phyloP scores from a whole-genome alignment of 2,329 filamentous ascomycete genomes.

The Alternaria solani region DNA sequence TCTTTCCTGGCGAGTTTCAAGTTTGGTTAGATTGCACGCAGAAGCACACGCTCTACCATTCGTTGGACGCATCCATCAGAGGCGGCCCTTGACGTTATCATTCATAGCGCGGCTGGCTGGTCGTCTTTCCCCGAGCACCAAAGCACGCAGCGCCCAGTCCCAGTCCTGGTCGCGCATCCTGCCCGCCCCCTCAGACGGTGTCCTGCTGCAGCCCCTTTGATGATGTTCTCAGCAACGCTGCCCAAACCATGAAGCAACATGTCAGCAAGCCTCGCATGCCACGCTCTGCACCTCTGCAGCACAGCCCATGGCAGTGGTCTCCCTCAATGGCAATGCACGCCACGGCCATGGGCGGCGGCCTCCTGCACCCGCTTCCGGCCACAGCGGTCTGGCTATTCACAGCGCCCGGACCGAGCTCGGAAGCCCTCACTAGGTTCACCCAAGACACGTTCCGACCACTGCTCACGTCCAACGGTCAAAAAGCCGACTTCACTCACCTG shows the following conservation, averaged over 20 bases:
- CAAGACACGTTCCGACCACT: neutral
- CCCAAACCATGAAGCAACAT: neutral
- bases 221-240: conserved; percentile 13
- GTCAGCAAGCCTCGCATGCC: conserved; percentile 8
- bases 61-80: conserved; percentile 29
- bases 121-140: conserved; percentile 18
- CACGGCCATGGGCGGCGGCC: conserved; percentile 13
- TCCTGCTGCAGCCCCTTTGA: conserved; percentile 11
- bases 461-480: neutral
- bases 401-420: conserved; percentile 11
- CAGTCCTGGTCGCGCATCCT: conserved; percentile 20
- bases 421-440: neutral
- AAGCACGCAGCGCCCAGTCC: conserved; percentile 19
- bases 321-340: conserved; percentile 8
- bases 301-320: conserved; percentile 4
- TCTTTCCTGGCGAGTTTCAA: conserved; percentile 41
- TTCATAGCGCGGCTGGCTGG: conserved; percentile 33
- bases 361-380: conserved; percentile 22
- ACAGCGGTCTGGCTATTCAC: conserved; percentile 14
- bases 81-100: conserved; percentile 33
- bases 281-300: conserved; percentile 8
- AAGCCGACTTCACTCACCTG: neutral
- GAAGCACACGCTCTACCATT: conserved; percentile 32
- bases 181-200: neutral
- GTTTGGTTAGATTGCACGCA: conserved; percentile 46